Percentiles rank a stretch among this genome's conserved stretches.
Conservation (phyloP, 2,329 filamentous ascomycete genomes). For the Aspergillus tubingensis region DNA sequence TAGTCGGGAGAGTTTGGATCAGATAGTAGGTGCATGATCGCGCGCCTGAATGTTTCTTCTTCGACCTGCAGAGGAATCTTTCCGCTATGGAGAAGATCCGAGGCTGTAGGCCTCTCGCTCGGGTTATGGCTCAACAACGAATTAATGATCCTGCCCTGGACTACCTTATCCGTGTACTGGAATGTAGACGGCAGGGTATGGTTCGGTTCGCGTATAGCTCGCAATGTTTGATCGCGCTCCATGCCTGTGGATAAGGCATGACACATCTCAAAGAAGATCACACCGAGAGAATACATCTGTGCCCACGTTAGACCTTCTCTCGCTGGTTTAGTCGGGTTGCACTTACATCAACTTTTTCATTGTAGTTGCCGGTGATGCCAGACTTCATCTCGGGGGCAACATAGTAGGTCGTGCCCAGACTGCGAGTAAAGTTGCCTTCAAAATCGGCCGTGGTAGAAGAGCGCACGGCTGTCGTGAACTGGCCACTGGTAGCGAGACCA, state of each 20-base stretch:
- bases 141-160: slow-evolving; percentile 75
- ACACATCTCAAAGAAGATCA: slow-evolving; percentile 99
- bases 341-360: slow-evolving; percentile 84
- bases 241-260: slow-evolving; percentile 62
- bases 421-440: slow-evolving; percentile 50
- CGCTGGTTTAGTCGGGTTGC: not conserved
- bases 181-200: slow-evolving; percentile 75
- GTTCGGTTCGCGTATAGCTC: slow-evolving; percentile 66
- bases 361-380: slow-evolving; percentile 73
- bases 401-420: slow-evolving; percentile 80
- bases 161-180: slow-evolving; percentile 63
- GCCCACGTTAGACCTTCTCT: not conserved
- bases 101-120: slow-evolving; percentile 76
- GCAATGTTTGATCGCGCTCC: slow-evolving; percentile 67
- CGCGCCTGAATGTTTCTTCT: slow-evolving; percentile 83
- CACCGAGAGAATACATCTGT: slow-evolving; percentile 89
- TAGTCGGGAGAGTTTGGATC: slow-evolving; percentile 87
- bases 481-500: slow-evolving; percentile 86
- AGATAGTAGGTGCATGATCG: slow-evolving; percentile 71
- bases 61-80: slow-evolving; percentile 90
- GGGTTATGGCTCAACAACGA: slow-evolving; percentile 81
- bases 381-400: slow-evolving; percentile 89
- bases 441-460: slow-evolving; percentile 40
- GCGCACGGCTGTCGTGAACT: slow-evolving; percentile 50
- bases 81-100: slow-evolving; percentile 79